phyloP scores from a whole-genome alignment of 176 grass and related monocot species.

The Zoysia japonica region DNA sequence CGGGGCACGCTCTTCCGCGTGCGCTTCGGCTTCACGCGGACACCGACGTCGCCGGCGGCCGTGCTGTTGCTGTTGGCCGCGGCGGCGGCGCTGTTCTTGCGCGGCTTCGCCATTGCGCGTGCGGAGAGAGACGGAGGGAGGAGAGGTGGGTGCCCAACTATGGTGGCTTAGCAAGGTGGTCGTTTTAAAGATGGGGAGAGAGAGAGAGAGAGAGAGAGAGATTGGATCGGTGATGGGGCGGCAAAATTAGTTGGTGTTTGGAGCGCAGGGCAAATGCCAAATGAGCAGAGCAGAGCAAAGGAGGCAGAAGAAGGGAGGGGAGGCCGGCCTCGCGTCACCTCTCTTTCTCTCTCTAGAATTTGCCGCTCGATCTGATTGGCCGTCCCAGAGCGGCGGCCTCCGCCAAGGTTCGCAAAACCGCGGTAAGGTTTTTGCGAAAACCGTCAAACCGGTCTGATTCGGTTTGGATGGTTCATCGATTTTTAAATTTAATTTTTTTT shows the following conservation, averaged over 20 bases:
- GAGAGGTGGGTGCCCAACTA: constrained; percentile 50
- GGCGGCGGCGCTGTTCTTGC: constrained; percentile 36
- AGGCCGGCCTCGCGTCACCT: constrained; percentile 22
- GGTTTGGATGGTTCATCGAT: too few relatives aligned
- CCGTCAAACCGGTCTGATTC: too few relatives aligned
- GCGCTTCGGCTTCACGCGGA: constrained; percentile 62
- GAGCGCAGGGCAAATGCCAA: constrained; percentile 43
- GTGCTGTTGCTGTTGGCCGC: background rate
- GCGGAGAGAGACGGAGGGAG: background rate
- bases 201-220: background rate
- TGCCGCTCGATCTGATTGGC: constrained; percentile 33
- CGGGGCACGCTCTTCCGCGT: constrained; percentile 74
- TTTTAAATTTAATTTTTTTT: too few relatives aligned
- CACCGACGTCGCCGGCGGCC: background rate
- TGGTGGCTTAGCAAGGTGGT: constrained; percentile 4
- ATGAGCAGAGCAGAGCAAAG: constrained; percentile 37
- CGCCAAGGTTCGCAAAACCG: too few relatives aligned
- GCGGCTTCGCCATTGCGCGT: constrained; percentile 41
- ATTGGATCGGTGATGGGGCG: constrained; percentile 28
- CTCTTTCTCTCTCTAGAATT: background rate
- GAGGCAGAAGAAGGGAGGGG: constrained; percentile 14
- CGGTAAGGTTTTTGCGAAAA: too few relatives aligned
- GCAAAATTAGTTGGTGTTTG: constrained; percentile 36
- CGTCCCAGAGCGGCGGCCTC: constrained; percentile 41
- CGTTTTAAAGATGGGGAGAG: constrained; percentile 39